phyloP scores from a whole-genome alignment of 176 grass and related monocot species.

The Saccharum officinarum region DNA sequence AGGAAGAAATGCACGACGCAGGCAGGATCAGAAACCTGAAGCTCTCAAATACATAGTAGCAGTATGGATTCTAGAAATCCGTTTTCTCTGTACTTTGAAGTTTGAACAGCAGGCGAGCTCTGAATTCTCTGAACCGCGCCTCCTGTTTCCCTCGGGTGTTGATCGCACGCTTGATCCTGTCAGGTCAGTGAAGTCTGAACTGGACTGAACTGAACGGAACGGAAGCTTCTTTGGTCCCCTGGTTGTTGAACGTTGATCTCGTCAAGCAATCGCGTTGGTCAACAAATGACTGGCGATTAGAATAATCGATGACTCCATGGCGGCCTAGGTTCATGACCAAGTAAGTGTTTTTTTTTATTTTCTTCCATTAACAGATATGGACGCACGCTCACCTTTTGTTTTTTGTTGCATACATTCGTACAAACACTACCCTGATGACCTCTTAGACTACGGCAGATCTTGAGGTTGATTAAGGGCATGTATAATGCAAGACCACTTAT shows the following conservation, averaged over 20 bases:
- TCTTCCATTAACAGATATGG: background rate
- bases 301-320: background rate
- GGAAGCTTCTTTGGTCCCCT: background rate
- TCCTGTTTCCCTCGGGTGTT: background rate
- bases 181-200: background rate
- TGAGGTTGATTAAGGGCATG: too few species aligned
- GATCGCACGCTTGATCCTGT: background rate
- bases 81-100: too few species aligned
- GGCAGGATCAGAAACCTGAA: too few species aligned
- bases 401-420: too few species aligned
- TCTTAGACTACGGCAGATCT: background rate
- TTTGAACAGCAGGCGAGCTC: too few species aligned
- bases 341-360: background rate
- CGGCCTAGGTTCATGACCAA: background rate
- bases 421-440: background rate
- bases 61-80: too few species aligned
- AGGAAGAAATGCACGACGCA: too few species aligned
- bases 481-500: too few species aligned
- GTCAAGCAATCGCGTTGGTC: slow-evolving; percentile 25
- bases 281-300: background rate
- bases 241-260: slow-evolving; percentile 23
- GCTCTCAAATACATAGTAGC: too few species aligned
- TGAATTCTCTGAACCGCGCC: too few species aligned
- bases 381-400: background rate
- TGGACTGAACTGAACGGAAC: background rate